Evolutionary conservation across 352 stramenopile genomes (phyloP), one percentile per base, ranked within the genome.

Genomic region (Pythium sp.): DNA sequence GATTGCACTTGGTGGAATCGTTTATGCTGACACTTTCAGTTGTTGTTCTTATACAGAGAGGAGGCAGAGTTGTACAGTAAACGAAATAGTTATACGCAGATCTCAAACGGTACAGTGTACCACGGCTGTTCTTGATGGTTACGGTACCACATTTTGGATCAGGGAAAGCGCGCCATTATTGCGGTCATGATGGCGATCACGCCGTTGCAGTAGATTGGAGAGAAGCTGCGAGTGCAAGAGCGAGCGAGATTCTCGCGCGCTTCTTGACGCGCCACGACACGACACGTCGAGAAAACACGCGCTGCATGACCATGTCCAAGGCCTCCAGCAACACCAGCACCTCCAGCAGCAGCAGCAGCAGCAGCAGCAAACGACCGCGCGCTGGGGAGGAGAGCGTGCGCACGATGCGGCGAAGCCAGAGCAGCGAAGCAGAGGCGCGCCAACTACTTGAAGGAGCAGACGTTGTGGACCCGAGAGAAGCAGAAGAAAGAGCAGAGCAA

Each of bases 11-110:
- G 24, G 32, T 9, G 15, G 59, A 26, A 60, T 28, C 32, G 49
- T 60, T 51, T 38, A 64, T 64, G 58, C 36, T 64, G 38, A 64
- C 58, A 64, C 9, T 57, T 41, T 67, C n/a, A 49, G 9, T 30
- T 20, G 43, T 12, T 30, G 11, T n/a, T 24, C 43, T 51, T 51
- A 20, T 51, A 51, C 18, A 51, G 43, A 51, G 43, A 51, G 43
- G 11, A 24, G 6, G n/a, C 4, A 32, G 24, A 3, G 47, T 2
- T 9, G 30, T 5, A 66, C 47, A 26, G 30, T 58, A 20, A 1
- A 6, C 61, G 61, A 24, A 66, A 36, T 4, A 59, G 14, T 2
- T 66, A 38, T 24, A 65, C 38, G 28, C 2, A 12, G 32, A 7
- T 43, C 20, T 22, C 2, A 26, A 61, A 3, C 3, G 55, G 55